Evolutionary conservation across 306 rosid species (phyloP), one percentile per base, ranked within the genome.

Genomic region (Neltuma alba): DNA sequence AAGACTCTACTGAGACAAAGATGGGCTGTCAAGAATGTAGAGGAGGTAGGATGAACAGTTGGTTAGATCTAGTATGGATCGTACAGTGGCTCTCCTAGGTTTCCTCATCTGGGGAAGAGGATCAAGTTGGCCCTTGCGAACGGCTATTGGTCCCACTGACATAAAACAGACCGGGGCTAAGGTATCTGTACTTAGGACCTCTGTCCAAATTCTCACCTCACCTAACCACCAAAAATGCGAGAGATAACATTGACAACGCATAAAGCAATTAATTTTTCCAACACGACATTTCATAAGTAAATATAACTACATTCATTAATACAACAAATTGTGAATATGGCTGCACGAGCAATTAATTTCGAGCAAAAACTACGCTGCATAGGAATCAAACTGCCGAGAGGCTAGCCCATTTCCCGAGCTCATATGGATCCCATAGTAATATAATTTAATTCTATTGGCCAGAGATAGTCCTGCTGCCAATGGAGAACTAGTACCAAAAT

Each of bases 401-500:
- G 84, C 93, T 90, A 50, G 98, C 99, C 99, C 99, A 69, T 69
- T 69, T 69, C 37, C 74, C 74, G 33, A 69, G 74, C 37, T 69
- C 74, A 69, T 69, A 69, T 69, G 74, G 55, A 69, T 69, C 55
- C 31, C 74, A 42, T 69, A 42, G 55, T 69, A 69, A 41, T 69
- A 69, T 8, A 69, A 33, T 38, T 69, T 69, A 25, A 69, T 25
- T 87, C 91, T 90, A 79, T 91, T 96, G 79, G 92, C 77, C 86
- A 96, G 81, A 21, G 99, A 96, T 87, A 93, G 72, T 57, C 97
- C 96, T 6, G 45, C 80, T 6, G 97, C 96, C 85, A 93, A 81
- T 18, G 88, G 84, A 64, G 89, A 79, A 68, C 76, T 85, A 6
- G 83, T 77, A 55, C 91, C 84, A 7, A 90, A 78, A 80, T 90